A percentile compares a stretch with the other conserved stretches of the same genome.
Conservation (phyloP, 306 rosid species). For the Mimosa bimucronata region DNA sequence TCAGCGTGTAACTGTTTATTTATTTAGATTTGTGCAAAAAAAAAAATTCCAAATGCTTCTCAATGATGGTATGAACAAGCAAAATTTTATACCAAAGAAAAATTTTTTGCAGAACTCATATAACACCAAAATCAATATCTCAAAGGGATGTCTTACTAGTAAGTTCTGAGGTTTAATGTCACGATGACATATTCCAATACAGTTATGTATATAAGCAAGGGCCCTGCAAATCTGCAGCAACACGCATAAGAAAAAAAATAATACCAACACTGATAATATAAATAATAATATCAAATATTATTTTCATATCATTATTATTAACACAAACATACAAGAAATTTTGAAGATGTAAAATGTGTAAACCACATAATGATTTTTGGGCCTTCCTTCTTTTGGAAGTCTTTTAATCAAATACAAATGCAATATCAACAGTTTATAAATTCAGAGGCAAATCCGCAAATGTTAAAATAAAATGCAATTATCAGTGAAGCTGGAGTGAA, state of each 20-base stretch:
- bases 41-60: slow-evolving; percentile 28
- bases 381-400: slow-evolving; percentile 21
- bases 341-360: slow-evolving; percentile 4
- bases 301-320: neutral
- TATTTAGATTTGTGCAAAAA: slow-evolving; percentile 3
- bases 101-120: neutral
- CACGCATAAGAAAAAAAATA: neutral
- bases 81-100: slow-evolving; percentile 18
- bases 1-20: neutral
- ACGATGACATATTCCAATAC: slow-evolving; percentile 83
- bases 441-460: neutral
- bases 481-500: slow-evolving; percentile 6
- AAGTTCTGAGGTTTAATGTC: slow-evolving; percentile 83
- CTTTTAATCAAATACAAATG: neutral
- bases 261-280: neutral
- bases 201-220: slow-evolving; percentile 51
- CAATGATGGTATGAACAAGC: neutral
- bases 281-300: neutral
- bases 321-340: slow-evolving; percentile 3
- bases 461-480: neutral
- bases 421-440: neutral
- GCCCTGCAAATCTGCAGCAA: slow-evolving; percentile 60
- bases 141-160: slow-evolving; percentile 62
- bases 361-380: slow-evolving; percentile 18
- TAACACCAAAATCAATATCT: slow-evolving; percentile 21